Evolutionary conservation across 2,329 filamentous ascomycete species (phyloP).

Genomic region (Ophiostoma sp.): DNA sequence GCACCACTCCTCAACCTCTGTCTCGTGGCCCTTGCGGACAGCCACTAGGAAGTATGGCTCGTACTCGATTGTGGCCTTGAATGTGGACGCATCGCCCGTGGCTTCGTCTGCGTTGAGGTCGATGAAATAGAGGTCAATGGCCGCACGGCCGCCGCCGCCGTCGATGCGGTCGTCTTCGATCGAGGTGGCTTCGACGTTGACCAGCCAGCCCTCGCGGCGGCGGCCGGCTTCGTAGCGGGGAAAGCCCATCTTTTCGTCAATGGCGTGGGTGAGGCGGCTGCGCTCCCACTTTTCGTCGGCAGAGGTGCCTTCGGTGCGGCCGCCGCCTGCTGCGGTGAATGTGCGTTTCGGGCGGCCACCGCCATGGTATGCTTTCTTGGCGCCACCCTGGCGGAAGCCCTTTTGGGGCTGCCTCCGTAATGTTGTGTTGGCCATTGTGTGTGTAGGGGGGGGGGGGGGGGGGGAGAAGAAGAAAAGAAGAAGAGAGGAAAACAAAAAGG

Average conservation of each 20-base stretch:
- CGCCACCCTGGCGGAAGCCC: constrained; percentile 60
- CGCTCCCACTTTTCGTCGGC: constrained; percentile 90
- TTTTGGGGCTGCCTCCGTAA: constrained; percentile 55
- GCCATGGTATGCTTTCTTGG: constrained; percentile 67
- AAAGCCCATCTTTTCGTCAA: constrained; percentile 95
- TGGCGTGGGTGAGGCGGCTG: constrained; percentile 72
- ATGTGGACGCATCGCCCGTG: constrained; percentile 84
- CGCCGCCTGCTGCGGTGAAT: constrained; percentile 69
- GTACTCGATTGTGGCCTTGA: constrained; percentile 95
- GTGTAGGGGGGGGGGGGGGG: not conserved
- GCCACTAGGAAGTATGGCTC: constrained; percentile 95
- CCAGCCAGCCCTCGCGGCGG: constrained; percentile 79
- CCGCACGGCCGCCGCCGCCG: constrained; percentile 80
- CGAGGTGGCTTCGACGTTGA: constrained; percentile 87
- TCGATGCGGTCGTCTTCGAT: constrained; percentile 80
- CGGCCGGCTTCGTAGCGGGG: constrained; percentile 82
- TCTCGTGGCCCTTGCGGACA: constrained; percentile 79
- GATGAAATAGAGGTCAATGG: constrained; percentile 95
- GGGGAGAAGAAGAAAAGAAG: not conserved
- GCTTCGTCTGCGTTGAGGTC: constrained; percentile 92
- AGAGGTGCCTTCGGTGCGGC: constrained; percentile 77
- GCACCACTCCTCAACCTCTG: constrained; percentile 94
- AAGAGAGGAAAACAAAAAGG: not conserved
- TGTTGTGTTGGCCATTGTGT: constrained; percentile 54
- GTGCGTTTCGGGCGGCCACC: constrained; percentile 58